Evolutionary conservation across 805 yeast species (phyloP).

Genomic region (Saitoella complicata): DNA sequence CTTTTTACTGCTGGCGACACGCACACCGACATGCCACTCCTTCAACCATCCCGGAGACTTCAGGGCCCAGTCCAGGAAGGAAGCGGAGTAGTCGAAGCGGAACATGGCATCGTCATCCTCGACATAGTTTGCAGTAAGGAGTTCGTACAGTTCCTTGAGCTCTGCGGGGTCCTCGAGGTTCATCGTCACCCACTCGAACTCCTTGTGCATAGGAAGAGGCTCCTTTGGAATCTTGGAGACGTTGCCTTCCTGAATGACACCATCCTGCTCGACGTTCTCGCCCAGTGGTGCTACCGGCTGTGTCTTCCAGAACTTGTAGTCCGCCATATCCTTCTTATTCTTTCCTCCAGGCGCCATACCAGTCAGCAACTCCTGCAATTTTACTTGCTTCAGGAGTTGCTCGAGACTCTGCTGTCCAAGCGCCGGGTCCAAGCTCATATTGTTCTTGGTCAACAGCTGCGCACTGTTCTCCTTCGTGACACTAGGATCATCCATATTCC

Average conservation of each 20-base stretch:
- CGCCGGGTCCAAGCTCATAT: no score
- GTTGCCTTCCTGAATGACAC: constrained; percentile 52
- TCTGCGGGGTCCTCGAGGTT: constrained; percentile 42
- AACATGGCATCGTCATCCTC: constrained; percentile 88
- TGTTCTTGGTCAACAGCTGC: no score
- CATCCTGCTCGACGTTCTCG: constrained; percentile 57
- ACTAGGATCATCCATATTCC: no score
- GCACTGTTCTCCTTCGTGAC: no score
- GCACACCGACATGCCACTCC: constrained; percentile 88
- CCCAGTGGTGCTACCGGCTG: constrained; percentile 64
- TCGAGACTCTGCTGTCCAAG: no score
- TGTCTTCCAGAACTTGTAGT: constrained; percentile 93
- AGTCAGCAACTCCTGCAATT: no score
- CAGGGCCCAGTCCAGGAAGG: constrained; percentile 82
- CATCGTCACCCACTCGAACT: constrained; percentile 78
- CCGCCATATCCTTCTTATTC: constrained; percentile 41
- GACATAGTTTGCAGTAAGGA: constrained; percentile 79
- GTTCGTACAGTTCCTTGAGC: constrained; percentile 59
- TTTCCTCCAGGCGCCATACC: no score
- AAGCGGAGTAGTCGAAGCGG: constrained; percentile 73
- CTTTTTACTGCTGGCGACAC: constrained; percentile 60
- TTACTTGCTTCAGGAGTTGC: no score
- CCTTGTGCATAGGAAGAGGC: constrained; percentile 57
- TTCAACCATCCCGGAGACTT: constrained; percentile 82
- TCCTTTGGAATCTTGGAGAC: constrained; percentile 54